Evolutionary conservation across 140 eudicot species (phyloP), one percentile per base, ranked within the genome.

Genomic region (Oenanthe javanica): DNA sequence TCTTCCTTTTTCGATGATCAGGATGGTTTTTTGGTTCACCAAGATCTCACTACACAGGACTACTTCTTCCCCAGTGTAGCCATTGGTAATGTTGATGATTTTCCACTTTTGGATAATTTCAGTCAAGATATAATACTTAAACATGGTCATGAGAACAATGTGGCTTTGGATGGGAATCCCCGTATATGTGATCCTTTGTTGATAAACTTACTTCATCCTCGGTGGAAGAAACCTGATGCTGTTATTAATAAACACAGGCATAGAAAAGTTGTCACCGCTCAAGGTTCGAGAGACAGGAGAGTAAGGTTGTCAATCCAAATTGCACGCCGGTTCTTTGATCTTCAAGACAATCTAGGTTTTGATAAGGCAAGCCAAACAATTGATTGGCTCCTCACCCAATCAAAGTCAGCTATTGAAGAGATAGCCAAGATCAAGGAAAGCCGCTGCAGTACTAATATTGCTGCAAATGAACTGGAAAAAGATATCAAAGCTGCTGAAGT

Each of bases 341-440:
- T 87, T 57, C 90, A 87, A 43, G 90, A 87, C 46, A 76, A 67
- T 80, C 76, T 87, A 51, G 88, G 88, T 54, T 87, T 82, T 57
- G 88, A 87, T 64, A 87, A 84, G 49, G 88, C 90, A 1, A 87
- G 90, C 71, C 83, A 84, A 74, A 87, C 90, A 79, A 83, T 87
- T 61, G 83, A 82, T 31, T 87, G 90, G 90, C 86, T 87, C 52
- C 82, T 87, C 16, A 82, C 73, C 63, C 79, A 84, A 13, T 87
- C 90, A 0, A 84, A 79, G 45, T 23, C 72, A 0, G 86, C 85
- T 48, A 87, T 87, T 66, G 72, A 84, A 51, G 88, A 87, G n/a
- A 81, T 84, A 4, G 73, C 50, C 27, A 61, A 76, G 43, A 19
- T 48, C 12, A 77, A 71, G 40, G 13, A 21, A 43, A 78, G 79